phyloP scores from a whole-genome alignment of 192 early-diverging fungal genomes.

The Podila minutissima region DNA sequence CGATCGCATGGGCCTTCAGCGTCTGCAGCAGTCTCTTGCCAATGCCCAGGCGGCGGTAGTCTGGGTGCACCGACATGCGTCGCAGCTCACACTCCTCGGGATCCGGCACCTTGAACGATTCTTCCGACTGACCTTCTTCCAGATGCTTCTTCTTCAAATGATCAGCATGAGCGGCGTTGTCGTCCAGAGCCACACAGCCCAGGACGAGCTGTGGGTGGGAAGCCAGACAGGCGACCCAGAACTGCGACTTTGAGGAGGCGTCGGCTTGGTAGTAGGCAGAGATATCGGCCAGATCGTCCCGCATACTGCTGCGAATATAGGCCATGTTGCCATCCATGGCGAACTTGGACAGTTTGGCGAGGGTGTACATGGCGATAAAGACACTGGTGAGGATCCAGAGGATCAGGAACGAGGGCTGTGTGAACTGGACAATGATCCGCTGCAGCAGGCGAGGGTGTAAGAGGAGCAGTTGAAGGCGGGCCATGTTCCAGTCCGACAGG shows the following conservation, averaged over 20 bases:
- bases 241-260: slow-evolving; percentile 13
- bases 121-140: not conserved
- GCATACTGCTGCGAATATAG: slow-evolving; percentile 9
- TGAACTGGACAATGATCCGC: slow-evolving; percentile 9
- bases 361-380: not conserved
- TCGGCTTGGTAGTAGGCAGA: slow-evolving; percentile 22
- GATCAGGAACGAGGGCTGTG: slow-evolving; percentile 15
- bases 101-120: slow-evolving; percentile 6
- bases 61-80: slow-evolving; percentile 24
- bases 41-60: slow-evolving; percentile 42
- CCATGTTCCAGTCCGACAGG: not conserved
- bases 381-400: slow-evolving; percentile 10
- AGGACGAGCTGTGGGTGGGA: slow-evolving; percentile 33
- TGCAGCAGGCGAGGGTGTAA: slow-evolving; percentile 2
- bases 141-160: slow-evolving; percentile 16
- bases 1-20: slow-evolving; percentile 13
- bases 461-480: not conserved
- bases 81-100: slow-evolving; percentile 17
- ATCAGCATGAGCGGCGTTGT: slow-evolving; percentile 6
- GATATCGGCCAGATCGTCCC: slow-evolving; percentile 39
- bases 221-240: slow-evolving; percentile 45
- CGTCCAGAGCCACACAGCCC: slow-evolving; percentile 42
- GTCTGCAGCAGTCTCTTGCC: slow-evolving; percentile 17
- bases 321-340: not conserved
- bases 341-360: slow-evolving; percentile 4